Evolutionary conservation across 805 yeast species (phyloP).

Genomic region (Diddensiella transvaalensis): DNA sequence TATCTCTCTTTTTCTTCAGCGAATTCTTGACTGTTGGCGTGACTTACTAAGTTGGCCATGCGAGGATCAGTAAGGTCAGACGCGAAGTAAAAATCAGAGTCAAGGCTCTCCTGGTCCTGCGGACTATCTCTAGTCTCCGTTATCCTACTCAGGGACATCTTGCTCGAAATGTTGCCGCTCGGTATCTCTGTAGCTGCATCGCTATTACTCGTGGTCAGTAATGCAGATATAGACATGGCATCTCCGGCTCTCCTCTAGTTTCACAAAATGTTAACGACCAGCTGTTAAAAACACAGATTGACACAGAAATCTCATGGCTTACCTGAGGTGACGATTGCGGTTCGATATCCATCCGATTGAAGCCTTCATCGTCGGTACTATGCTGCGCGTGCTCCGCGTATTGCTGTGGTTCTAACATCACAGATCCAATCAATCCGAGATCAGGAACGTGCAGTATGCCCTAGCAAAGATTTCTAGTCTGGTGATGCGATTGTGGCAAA

Average conservation of each 20-base stretch:
- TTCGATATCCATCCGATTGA: neutral
- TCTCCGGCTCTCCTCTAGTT: slow-evolving; percentile 6
- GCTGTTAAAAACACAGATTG: no score
- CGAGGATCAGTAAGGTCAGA: slow-evolving; percentile 1
- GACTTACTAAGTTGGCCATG: slow-evolving; percentile 4
- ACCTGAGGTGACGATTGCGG: neutral
- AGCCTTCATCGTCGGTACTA: neutral
- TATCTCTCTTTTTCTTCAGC: slow-evolving; percentile 18
- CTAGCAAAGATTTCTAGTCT: no score
- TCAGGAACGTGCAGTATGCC: no score
- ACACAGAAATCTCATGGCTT: no score
- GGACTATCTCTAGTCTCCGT: neutral
- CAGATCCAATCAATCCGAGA: no score
- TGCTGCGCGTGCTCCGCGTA: no score
- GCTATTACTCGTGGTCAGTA: slow-evolving; percentile 11
- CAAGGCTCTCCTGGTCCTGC: neutral
- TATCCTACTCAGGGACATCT: slow-evolving; percentile 7
- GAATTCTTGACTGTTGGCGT: slow-evolving; percentile 13
- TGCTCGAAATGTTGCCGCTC: slow-evolving; percentile 1
- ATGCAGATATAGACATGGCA: slow-evolving; percentile 23
- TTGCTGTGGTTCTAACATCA: neutral
- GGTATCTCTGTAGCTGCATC: neutral
- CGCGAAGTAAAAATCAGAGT: neutral
- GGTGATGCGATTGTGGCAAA: no score
- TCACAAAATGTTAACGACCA: no score